Evolutionary conservation across 1,284 basidiomycete species (phyloP).

Genomic region (Golubevia pallescens): DNA sequence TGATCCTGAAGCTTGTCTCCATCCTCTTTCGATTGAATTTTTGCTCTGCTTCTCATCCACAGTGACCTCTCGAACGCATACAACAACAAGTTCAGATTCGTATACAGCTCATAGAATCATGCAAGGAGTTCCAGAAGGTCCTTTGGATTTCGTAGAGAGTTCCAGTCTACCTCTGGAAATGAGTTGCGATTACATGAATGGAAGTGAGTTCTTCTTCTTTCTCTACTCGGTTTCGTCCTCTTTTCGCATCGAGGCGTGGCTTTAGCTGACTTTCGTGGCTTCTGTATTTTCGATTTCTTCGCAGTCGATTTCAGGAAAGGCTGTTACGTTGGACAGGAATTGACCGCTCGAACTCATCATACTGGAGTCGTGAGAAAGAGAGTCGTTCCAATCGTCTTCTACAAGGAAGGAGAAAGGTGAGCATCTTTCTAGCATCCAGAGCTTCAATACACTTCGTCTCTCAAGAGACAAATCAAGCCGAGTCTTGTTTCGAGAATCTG

Average conservation of each 20-base stretch:
- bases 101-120: constrained; percentile 81
- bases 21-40: too few relatives aligned
- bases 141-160: constrained; percentile 76
- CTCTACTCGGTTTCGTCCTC: background rate
- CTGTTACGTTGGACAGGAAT: constrained; percentile 96
- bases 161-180: constrained; percentile 89
- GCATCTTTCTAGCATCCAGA: background rate
- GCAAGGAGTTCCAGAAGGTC: constrained; percentile 87
- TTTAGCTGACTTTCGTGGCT: background rate
- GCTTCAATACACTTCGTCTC: background rate
- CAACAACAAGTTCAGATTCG: too few relatives aligned
- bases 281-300: constrained; percentile 8
- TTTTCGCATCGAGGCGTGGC: background rate
- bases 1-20: too few relatives aligned
- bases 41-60: too few relatives aligned
- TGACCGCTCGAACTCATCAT: constrained; percentile 95
- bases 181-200: constrained; percentile 91
- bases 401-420: constrained; percentile 8
- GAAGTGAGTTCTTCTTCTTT: constrained; percentile 69
- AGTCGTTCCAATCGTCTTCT: constrained; percentile 78
- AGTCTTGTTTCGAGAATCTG: constrained; percentile 5
- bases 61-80: too few relatives aligned
- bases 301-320: constrained; percentile 95
- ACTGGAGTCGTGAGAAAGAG: constrained; percentile 91
- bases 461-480: background rate